phyloP scores from a whole-genome alignment of 805 yeast species.

The Teunomyces funiuensis region DNA sequence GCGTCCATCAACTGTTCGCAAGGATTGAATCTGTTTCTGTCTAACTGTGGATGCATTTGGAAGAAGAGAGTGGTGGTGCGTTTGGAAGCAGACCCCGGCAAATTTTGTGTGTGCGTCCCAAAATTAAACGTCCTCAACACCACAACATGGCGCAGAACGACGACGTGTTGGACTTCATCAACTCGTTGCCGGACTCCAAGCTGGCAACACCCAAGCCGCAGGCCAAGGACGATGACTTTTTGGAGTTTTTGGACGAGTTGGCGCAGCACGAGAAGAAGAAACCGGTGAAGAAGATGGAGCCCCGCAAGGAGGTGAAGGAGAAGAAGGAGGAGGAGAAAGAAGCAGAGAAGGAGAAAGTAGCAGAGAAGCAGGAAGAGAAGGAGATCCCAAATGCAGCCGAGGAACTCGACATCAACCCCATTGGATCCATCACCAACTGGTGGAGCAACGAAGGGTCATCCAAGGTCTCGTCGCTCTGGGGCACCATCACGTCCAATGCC shows the following conservation, averaged over 20 bases:
- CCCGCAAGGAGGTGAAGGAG: constrained; percentile 21
- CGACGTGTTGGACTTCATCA: constrained; percentile 77
- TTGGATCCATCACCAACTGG: constrained; percentile 68
- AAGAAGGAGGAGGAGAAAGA: constrained; percentile 1
- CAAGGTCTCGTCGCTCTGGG: constrained; percentile 68
- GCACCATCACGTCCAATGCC: constrained; percentile 57
- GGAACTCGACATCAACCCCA: constrained; percentile 50
- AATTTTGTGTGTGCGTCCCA: not conserved
- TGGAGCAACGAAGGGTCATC: constrained; percentile 70
- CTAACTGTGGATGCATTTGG: constrained; percentile 47
- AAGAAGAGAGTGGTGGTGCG: not conserved
- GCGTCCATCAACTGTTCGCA: constrained; percentile 85
- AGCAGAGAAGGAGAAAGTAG: constrained; percentile 5
- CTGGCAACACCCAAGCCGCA: constrained; percentile 30
- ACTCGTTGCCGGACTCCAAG: constrained; percentile 68
- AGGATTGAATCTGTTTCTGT: constrained; percentile 44
- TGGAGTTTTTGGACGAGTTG: constrained; percentile 65
- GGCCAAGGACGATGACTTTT: constrained; percentile 50
- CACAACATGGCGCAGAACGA: constrained; percentile 45
- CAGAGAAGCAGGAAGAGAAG: constrained; percentile 2
- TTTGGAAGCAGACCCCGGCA: not conserved
- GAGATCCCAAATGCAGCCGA: not conserved
- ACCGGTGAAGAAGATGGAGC: constrained; percentile 32
- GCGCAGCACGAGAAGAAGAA: constrained; percentile 58
- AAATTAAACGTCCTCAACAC: not conserved